Evolutionary conservation across 192 early-diverging fungal species (phyloP), one percentile per base, ranked within the genome.

Genomic region (Umbelopsis isabellina): DNA sequence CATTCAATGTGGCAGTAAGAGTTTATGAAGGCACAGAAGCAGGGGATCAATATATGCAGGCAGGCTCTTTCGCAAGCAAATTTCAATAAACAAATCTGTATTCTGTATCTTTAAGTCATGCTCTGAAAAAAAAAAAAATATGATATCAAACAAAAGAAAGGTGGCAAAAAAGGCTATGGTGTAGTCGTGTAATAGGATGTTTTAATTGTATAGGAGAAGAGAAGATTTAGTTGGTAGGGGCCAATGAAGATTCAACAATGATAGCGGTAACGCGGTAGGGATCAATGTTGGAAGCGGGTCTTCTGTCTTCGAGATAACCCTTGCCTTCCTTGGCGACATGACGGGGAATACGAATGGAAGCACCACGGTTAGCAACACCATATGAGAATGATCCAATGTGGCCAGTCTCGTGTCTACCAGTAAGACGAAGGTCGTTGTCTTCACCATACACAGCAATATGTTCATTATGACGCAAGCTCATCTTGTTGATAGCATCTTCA

Each of bases 361-460:
- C 81, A 52, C 85, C 85, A 67, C 85, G 82, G 72, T 86, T 80
- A 18, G 85, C 85, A 21, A 86, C 85, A 69, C 85, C 85, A 68
- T 64, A 80, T 18, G 72, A 73, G 71, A 86, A 86, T 30, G 80
- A 71, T 58, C 75, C 61, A 50, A 86, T 86, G 47, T 84, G 75
- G 53, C 84, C 85, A 64, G 85, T 86, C 51, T 86, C 85, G 46
- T 86, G 85, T 37, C 49, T 25, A 66, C 85, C 85, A 37, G 85
- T 86, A 21, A 86, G 70, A 10, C 85, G 76, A 69, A 84, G 79
- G 25, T 86, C 84, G 67, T 86, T 86, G 53, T 86, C 85, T 71
- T 80, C 77, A 51, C 85, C 85, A 76, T 86, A 86, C 49, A 86
- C 85, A 58, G 76, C 84, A 61, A 86, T 86, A 52, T 86, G 85